Conservation (phyloP, 2,329 filamentous ascomycete genomes). For the Cytospora chrysosperma region DNA sequence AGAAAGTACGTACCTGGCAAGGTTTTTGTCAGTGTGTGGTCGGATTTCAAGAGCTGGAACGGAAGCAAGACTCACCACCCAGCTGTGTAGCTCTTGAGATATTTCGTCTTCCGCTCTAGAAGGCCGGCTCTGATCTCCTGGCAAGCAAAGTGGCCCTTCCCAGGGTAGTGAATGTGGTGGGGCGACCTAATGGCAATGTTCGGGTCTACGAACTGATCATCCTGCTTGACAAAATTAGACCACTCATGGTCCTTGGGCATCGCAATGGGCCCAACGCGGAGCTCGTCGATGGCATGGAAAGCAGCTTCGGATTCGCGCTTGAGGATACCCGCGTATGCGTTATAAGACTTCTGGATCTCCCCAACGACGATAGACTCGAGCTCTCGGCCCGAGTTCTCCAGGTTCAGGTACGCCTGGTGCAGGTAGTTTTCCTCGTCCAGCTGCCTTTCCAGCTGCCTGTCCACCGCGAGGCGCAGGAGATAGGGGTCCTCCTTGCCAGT, state of each 20-base stretch:
- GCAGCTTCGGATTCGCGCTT: conserved; percentile 84
- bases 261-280: conserved; percentile 81
- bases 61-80: conserved; percentile 67
- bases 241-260: conserved; percentile 96
- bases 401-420: conserved; percentile 91
- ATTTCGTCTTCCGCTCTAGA: conserved; percentile 97
- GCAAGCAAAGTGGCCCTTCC: conserved; percentile 78
- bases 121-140: conserved; percentile 86
- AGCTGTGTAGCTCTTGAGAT: conserved; percentile 93
- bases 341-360: conserved; percentile 97
- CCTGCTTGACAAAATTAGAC: conserved; percentile 75
- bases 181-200: conserved; percentile 72
- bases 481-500: conserved; percentile 92
- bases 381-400: conserved; percentile 91
- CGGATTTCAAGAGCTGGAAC: neutral
- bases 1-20: conserved; percentile 82
- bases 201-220: conserved; percentile 86
- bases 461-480: conserved; percentile 79
- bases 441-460: conserved; percentile 87
- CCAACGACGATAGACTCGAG: conserved; percentile 95
- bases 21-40: neutral
- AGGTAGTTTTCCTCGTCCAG: conserved; percentile 97
- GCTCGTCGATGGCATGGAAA: conserved; percentile 73
- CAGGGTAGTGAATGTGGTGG: conserved; percentile 87
- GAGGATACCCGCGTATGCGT: conserved; percentile 85